Evolutionary conservation across 2,329 filamentous ascomycete genomes (phyloP).

Genomic region (Chaetomium globosum): DNA sequence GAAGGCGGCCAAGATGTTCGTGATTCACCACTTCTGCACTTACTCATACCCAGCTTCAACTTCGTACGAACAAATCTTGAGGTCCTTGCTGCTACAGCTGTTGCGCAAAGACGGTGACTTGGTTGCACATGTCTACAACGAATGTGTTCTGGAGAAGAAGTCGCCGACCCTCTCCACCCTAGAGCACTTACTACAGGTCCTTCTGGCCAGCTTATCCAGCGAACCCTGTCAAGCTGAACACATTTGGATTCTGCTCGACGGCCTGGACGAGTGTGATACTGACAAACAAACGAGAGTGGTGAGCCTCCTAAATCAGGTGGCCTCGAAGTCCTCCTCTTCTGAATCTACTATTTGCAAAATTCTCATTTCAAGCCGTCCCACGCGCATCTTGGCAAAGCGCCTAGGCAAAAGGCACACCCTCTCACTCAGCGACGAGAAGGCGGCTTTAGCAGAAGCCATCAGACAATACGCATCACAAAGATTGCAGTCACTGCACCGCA

Average conservation of each 20-base stretch:
- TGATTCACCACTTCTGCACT: constrained; percentile 13
- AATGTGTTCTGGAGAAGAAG: constrained; percentile 1
- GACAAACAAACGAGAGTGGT: constrained; percentile 6
- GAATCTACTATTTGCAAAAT: constrained; percentile 10
- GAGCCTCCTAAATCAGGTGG: constrained; percentile 1
- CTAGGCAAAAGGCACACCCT: constrained; percentile 7
- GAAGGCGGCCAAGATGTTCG: constrained; percentile 4
- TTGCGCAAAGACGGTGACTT: neutral
- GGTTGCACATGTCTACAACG: constrained; percentile 10
- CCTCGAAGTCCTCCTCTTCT: constrained; percentile 8
- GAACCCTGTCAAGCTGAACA: constrained; percentile 5
- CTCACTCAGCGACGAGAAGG: constrained; percentile 5
- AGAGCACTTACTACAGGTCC: constrained; percentile 7
- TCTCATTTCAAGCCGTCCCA: constrained; percentile 7
- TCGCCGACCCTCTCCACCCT: constrained; percentile 2
- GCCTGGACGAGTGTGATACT: constrained; percentile 6
- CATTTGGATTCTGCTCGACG: constrained; percentile 6
- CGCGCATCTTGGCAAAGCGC: neutral
- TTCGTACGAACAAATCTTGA: constrained; percentile 4
- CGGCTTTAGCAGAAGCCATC: neutral
- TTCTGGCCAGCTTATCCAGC: constrained; percentile 3
- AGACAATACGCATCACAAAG: constrained; percentile 5
- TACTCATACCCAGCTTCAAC: constrained; percentile 5
- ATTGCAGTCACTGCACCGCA: constrained; percentile 4
- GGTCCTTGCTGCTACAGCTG: constrained; percentile 6